A percentile compares a stretch with the other conserved stretches of the same genome.
phyloP scores from a whole-genome alignment of 495 filamentous ascomycete genomes.

The Bathelium albidoporum region DNA sequence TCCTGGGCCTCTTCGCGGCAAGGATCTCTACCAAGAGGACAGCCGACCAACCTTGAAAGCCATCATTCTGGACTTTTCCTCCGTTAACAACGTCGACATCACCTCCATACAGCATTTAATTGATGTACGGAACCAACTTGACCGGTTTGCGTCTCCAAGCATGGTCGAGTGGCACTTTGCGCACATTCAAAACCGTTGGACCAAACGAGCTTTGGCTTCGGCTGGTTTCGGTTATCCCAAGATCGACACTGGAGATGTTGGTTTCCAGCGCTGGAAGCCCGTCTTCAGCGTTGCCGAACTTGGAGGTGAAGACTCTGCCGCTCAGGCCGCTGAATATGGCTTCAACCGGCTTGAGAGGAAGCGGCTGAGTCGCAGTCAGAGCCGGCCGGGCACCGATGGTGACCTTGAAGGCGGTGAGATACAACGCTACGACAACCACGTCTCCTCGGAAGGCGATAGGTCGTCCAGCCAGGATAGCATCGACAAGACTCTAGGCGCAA shows the following conservation, averaged over 20 bases:
- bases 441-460: slow-evolving; percentile 25
- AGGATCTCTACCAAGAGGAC: slow-evolving; percentile 39
- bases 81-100: slow-evolving; percentile 92
- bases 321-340: slow-evolving; percentile 46
- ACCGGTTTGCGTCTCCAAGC: slow-evolving; percentile 73
- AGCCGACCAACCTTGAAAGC: slow-evolving; percentile 71
- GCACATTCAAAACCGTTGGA: slow-evolving; percentile 93
- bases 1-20: slow-evolving; percentile 61
- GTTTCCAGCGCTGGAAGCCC: slow-evolving; percentile 73
- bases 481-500: slow-evolving; percentile 37
- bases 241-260: slow-evolving; percentile 37
- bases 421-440: slow-evolving; percentile 20
- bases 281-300: slow-evolving; percentile 92
- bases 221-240: slow-evolving; percentile 89
- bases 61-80: slow-evolving; percentile 88
- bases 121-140: slow-evolving; percentile 94
- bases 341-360: slow-evolving; percentile 45
- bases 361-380: slow-evolving; percentile 16
- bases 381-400: background rate
- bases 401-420: background rate
- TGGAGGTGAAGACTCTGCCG: slow-evolving; percentile 59
- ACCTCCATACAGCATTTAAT: slow-evolving; percentile 92
- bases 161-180: slow-evolving; percentile 94
- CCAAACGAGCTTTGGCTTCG: slow-evolving; percentile 83
- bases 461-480: slow-evolving; percentile 22